A percentile compares a stretch with the other conserved stretches of the same genome.
Conservation (phyloP, 176 grass and related monocot species). For the Paspalum notatum region DNA sequence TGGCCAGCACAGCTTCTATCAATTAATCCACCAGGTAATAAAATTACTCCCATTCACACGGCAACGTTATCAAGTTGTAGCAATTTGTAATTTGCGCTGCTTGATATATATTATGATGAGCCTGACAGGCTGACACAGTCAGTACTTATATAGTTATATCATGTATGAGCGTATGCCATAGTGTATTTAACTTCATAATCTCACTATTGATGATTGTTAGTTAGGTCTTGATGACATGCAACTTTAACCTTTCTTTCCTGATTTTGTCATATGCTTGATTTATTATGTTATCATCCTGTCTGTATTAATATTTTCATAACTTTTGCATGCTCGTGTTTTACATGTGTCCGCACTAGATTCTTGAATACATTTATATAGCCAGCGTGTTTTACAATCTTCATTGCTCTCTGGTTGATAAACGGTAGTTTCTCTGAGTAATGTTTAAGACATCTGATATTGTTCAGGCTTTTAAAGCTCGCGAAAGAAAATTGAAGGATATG, state of each 20-base stretch:
- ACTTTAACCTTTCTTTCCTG: not conserved
- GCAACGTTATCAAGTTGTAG: conserved; percentile 15
- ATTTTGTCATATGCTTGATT: conserved; percentile 20
- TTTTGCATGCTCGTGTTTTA: conserved; percentile 8
- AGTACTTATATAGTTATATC: not conserved
- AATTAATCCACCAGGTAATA: conserved; percentile 95
- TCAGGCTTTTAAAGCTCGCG: not conserved
- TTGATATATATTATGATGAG: not conserved
- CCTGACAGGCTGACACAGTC: not conserved
- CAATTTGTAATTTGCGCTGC: not conserved
- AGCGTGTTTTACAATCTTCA: not conserved
- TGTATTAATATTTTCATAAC: conserved; percentile 4
- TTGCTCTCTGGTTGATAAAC: not conserved
- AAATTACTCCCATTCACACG: not conserved
- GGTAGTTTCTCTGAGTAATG: not conserved
- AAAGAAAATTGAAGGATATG: conserved; percentile 6
- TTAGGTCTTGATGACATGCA: conserved; percentile 23
- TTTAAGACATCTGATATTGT: not conserved
- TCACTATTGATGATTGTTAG: not conserved
- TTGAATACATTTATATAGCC: conserved; percentile 6
- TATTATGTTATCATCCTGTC: not conserved
- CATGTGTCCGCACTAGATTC: conserved; percentile 1
- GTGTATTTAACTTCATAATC: not conserved
- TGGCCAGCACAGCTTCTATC: conserved; percentile 99
- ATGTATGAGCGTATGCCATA: conserved; percentile 26